Conservation (phyloP, 306 rosid genomes). For the Arachis hypogaea region DNA sequence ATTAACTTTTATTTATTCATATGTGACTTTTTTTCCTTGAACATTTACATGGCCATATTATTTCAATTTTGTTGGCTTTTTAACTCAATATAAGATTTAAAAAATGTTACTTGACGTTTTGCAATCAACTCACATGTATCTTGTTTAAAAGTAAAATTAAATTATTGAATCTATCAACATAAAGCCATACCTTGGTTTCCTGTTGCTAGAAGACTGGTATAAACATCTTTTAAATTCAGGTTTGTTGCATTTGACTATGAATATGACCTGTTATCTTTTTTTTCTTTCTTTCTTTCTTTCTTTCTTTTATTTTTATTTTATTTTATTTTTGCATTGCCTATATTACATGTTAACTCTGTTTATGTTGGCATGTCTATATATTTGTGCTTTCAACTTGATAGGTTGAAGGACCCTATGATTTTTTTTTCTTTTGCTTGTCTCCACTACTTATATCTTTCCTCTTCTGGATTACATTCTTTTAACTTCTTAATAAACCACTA, state of each 20-base stretch:
- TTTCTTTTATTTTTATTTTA: not conserved
- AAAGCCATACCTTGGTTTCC: not conserved
- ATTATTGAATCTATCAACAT: slow-evolving; percentile 14
- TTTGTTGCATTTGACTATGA: slow-evolving; percentile 3
- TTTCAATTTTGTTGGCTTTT: no score
- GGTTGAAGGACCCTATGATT: not conserved
- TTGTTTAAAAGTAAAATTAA: slow-evolving; percentile 1
- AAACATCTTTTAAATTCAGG: slow-evolving; percentile 1
- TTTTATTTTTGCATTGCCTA: slow-evolving; percentile 24
- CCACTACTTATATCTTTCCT: slow-evolving; percentile 29
- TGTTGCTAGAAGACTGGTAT: slow-evolving; percentile 3
- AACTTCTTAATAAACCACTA: slow-evolving; percentile 47
- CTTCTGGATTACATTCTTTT: slow-evolving; percentile 37
- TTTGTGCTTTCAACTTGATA: slow-evolving; percentile 15
- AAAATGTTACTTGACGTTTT: slow-evolving; percentile 28
- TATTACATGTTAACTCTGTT: not conserved
- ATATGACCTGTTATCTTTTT: not conserved
- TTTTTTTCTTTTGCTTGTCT: slow-evolving; percentile 4
- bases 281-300: not conserved
- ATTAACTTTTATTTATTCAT: not conserved
- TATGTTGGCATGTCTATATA: not conserved
- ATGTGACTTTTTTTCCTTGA: not conserved
- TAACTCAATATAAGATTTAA: not conserved
- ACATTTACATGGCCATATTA: no score
- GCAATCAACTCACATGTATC: slow-evolving; percentile 16